Evolutionary conservation across 257 asterid genomes (phyloP).

Genomic region (Nemophila menziesii): DNA sequence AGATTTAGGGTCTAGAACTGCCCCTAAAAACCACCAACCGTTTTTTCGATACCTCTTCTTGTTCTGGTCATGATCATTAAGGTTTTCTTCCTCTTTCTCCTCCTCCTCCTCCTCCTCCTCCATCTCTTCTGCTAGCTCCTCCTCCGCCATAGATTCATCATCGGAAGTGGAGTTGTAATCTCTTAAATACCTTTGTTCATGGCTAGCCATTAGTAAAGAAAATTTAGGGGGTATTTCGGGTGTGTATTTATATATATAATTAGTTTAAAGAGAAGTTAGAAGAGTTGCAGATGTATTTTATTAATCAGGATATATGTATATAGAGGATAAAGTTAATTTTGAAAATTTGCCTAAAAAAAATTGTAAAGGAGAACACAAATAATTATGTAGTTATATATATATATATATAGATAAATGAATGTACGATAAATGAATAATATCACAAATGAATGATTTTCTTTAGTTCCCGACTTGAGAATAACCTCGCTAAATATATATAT

Average conservation of each 20-base stretch:
- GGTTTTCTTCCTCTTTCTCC: constrained; percentile 9
- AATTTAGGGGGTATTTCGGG: neutral
- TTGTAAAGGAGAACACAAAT: constrained; percentile 20
- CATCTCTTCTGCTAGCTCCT: constrained; percentile 3
- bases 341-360: constrained; percentile 5
- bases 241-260: too few relatives aligned
- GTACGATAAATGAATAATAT: too few relatives aligned
- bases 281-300: neutral
- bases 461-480: too few relatives aligned
- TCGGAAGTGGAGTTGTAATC: constrained; percentile 15
- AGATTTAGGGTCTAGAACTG: constrained; percentile 44
- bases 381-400: too few relatives aligned
- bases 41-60: constrained; percentile 3
- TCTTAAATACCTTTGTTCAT: constrained; percentile 14
- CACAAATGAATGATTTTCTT: too few relatives aligned
- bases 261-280: neutral
- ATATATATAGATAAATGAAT: too few relatives aligned
- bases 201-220: constrained; percentile 32
- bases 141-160: constrained; percentile 14
- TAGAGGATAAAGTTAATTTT: neutral
- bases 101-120: constrained; percentile 19
- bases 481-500: too few relatives aligned
- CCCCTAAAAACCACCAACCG: constrained; percentile 30
- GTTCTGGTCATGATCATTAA: constrained; percentile 8
- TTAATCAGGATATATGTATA: constrained; percentile 9